Evolutionary conservation across 805 yeast genomes (phyloP), one percentile per base, ranked within the genome.

Genomic region (Candida orba): DNA sequence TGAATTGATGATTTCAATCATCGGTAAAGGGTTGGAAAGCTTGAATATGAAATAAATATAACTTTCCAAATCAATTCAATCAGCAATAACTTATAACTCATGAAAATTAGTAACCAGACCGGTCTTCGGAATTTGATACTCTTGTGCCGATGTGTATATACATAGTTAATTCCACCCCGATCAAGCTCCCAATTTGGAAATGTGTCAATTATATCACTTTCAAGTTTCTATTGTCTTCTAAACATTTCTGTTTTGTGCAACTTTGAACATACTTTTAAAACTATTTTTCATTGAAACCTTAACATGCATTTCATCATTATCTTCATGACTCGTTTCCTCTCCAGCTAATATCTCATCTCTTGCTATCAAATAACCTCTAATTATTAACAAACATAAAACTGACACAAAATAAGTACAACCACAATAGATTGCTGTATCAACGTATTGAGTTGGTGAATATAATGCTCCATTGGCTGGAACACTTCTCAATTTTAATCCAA

Each of bases 281-380:
- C 36, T 32, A 1, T 40, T 36, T 3, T 8, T 2, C 31, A 44
- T 23, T 12, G 34, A 17, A 20, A 61, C 58, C 2, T 36, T 35
- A 18, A 56, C 44, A 35, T 56, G 48, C 8, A 49, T 37, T 39
- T 56, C 59, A 34, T 48, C 54, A 31, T 52, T 58, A 42, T 66
- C 69, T 25, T 56, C 53, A 25, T 52, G 54, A 8, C 53, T 43
- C 8, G 42, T 47, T 7, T 33, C 41, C n/a, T 55, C 58, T 8
- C 53, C 62, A 6, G 59, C 62, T 30, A 57, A 23, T 44, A 38
- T 34, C 24, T 33, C 30, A 49, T 76, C 78, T 50, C 86, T 65
- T 14, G 75, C 74, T 23, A 75, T 65, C 12, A 80, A 45, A 65
- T 78, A 78, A 1, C 78, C 82, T 55, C 87, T 66, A 43, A 78